Percentiles rank a stretch among this genome's conserved stretches.
phyloP scores from a whole-genome alignment of 495 filamentous ascomycete species.

The Neurospora sp. region DNA sequence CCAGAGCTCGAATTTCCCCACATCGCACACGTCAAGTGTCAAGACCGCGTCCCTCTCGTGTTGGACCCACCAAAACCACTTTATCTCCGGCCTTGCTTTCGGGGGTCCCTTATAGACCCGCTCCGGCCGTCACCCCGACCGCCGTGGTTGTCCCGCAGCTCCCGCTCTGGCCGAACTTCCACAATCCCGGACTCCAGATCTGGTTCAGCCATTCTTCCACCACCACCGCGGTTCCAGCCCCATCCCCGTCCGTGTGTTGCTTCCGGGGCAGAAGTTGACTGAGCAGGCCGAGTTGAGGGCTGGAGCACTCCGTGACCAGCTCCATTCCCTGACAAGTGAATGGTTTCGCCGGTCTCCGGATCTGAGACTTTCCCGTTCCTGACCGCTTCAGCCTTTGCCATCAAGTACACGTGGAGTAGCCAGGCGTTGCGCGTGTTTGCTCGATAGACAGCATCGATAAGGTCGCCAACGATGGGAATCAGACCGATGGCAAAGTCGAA shows the following conservation, averaged over 20 bases:
- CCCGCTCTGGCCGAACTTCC: background rate
- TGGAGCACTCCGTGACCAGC: background rate
- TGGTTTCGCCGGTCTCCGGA: conserved; percentile 8
- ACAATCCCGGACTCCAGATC: background rate
- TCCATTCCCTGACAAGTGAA: background rate
- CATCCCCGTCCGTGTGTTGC: background rate
- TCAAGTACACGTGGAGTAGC: conserved; percentile 60
- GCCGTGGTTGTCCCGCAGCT: background rate
- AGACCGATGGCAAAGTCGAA: conserved; percentile 76
- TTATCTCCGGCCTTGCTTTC: background rate
- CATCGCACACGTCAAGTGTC: background rate
- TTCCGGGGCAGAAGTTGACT: background rate
- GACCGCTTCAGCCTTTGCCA: conserved; percentile 44
- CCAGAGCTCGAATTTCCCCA: background rate
- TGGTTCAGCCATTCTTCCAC: background rate
- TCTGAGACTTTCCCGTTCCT: conserved; percentile 23
- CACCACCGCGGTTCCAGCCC: background rate
- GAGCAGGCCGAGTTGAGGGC: background rate
- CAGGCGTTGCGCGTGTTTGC: conserved; percentile 72
- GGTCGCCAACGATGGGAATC: conserved; percentile 74
- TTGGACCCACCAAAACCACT: background rate
- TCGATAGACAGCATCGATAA: conserved; percentile 52
- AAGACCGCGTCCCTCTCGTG: background rate
- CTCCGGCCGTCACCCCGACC: background rate
- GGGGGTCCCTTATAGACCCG: background rate